Conservation (phyloP, 1,284 basidiomycete species). For the Pisolithus thermaeus region DNA sequence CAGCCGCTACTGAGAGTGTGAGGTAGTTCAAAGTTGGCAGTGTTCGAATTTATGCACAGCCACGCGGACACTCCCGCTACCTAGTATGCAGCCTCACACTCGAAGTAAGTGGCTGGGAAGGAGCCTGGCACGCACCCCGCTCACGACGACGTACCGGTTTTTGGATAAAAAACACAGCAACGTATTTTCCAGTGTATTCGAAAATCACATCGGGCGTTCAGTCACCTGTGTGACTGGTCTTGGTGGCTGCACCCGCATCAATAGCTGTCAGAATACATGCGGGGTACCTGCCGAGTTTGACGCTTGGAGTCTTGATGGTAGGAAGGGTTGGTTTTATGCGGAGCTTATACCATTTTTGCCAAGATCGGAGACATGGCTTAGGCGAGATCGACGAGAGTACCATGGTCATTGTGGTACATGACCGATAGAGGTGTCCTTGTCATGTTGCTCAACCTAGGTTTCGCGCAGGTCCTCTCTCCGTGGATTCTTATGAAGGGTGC, state of each 20-base stretch:
- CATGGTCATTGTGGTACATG: background rate
- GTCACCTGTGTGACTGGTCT: slow-evolving; percentile 27
- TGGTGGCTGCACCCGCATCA: slow-evolving; percentile 41
- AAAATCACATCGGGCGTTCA: slow-evolving; percentile 2
- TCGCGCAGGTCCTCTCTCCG: slow-evolving; percentile 14
- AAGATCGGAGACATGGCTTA: slow-evolving; percentile 25
- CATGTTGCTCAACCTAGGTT: background rate
- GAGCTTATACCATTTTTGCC: slow-evolving; percentile 34
- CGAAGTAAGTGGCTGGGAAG: too few species aligned
- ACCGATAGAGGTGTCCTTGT: background rate
- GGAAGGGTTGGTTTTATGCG: slow-evolving; percentile 34
- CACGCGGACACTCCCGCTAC: too few species aligned
- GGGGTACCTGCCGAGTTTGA: slow-evolving; percentile 34
- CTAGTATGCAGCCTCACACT: too few species aligned
- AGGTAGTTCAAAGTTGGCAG: too few species aligned
- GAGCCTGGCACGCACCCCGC: slow-evolving; percentile 5
- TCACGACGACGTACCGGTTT: slow-evolving; percentile 6
- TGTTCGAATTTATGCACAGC: too few species aligned
- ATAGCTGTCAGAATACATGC: slow-evolving; percentile 34
- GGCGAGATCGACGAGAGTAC: background rate
- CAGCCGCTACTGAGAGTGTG: too few species aligned
- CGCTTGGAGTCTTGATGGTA: slow-evolving; percentile 30
- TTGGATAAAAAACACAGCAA: slow-evolving; percentile 9
- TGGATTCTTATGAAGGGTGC: slow-evolving; percentile 8
- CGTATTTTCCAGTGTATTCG: slow-evolving; percentile 2